A percentile compares a stretch with the other conserved stretches of the same genome.
These are phyloP conservation scores for Pholiota adiposa DNA, from an alignment of 1,284 basidiomycete species.

Conservation along the genomic window DNA sequence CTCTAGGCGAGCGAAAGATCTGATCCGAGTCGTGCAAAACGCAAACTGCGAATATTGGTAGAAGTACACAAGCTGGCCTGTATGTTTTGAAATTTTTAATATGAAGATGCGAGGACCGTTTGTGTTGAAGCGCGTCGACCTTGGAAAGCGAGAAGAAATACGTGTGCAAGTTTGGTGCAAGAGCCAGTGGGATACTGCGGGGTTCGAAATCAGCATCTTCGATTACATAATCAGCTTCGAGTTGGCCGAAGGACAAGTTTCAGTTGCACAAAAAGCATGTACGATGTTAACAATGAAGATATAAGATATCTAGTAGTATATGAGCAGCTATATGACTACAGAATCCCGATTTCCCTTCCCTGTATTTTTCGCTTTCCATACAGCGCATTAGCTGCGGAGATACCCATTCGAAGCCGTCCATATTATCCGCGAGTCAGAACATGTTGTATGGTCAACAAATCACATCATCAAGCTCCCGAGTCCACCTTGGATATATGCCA, in stretches of 20 bases:
- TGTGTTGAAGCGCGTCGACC: too few relatives aligned
- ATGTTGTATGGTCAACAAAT: background rate
- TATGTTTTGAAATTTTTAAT: too few relatives aligned
- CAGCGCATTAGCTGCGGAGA: background rate
- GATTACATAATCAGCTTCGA: too few relatives aligned
- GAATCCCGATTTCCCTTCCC: background rate
- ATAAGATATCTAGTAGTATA: background rate
- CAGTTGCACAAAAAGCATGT: too few relatives aligned
- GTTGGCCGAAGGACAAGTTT: too few relatives aligned
- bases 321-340: background rate
- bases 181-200: too few relatives aligned
- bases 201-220: too few relatives aligned
- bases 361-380: background rate
- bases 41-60: background rate
- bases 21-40: background rate
- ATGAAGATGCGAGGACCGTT: too few relatives aligned
- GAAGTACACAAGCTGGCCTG: too few relatives aligned
- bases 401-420: too few relatives aligned
- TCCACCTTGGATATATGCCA: conserved; percentile 82
- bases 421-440: background rate
- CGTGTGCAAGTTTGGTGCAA: too few relatives aligned
- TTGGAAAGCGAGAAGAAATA: too few relatives aligned
- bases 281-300: background rate
- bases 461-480: conserved; percentile 68
- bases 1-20: background rate